Evolutionary conservation across 2,329 filamentous ascomycete species (phyloP).

Genomic region (Penicillium glabrum): DNA sequence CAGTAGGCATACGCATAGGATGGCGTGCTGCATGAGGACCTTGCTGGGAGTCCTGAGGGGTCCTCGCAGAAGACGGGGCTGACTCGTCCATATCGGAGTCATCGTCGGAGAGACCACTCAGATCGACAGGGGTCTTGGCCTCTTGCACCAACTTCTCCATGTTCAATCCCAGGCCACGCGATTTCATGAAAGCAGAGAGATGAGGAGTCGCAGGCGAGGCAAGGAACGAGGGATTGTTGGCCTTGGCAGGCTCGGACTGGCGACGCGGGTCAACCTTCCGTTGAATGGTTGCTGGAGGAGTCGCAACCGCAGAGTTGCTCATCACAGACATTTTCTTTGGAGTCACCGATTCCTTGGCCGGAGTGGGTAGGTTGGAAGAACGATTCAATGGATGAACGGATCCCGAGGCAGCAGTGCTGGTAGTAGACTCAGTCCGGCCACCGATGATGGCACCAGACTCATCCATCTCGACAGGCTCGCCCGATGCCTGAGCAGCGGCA

Average conservation of each 20-base stretch:
- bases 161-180: slow-evolving; percentile 61
- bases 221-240: slow-evolving; percentile 48
- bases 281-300: slow-evolving; percentile 20
- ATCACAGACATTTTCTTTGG: slow-evolving; percentile 20
- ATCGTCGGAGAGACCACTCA: slow-evolving; percentile 41
- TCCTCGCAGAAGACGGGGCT: slow-evolving; percentile 3
- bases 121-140: slow-evolving; percentile 46
- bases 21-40: slow-evolving; percentile 41
- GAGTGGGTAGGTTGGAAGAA: slow-evolving; percentile 24
- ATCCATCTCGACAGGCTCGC: slow-evolving; percentile 74
- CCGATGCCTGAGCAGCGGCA: slow-evolving; percentile 84
- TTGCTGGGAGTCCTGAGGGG: slow-evolving; percentile 9
- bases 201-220: slow-evolving; percentile 63
- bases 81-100: slow-evolving; percentile 38
- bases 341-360: slow-evolving; percentile 13
- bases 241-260: slow-evolving; percentile 17
- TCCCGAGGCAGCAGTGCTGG: slow-evolving; percentile 41
- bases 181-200: slow-evolving; percentile 65
- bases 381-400: slow-evolving; percentile 64
- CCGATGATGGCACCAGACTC: slow-evolving; percentile 53
- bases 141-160: slow-evolving; percentile 59
- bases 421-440: slow-evolving; percentile 31
- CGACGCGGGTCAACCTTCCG: slow-evolving; percentile 3
- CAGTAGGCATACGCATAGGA: slow-evolving; percentile 58
- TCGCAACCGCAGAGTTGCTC: slow-evolving; percentile 22